Evolutionary conservation across 2,329 filamentous ascomycete species (phyloP), one percentile per base, ranked within the genome.

Genomic region (Graphium sp.): DNA sequence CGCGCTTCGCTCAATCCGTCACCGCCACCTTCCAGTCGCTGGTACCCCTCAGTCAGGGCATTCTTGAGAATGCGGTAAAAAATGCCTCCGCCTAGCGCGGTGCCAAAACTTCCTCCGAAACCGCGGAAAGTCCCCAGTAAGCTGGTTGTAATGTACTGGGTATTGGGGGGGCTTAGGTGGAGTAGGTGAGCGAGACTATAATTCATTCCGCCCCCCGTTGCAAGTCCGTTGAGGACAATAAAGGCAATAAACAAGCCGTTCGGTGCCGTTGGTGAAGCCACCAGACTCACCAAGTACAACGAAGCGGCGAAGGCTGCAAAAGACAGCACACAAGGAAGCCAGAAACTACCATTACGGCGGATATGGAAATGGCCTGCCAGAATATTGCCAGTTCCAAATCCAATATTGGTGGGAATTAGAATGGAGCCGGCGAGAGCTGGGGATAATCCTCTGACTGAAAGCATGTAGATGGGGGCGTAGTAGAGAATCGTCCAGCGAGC

Each of bases 171-270:
- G 1, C 75, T 78, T 5, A 87, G 58, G 45, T 89, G 78, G 5
- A 91, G 60, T 5, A 85, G 48, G 41, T 91, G 83, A 0, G 81
- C 79, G 3, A 91, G 62, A 0, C 76, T 79, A 50, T 91, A 91
- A 48, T 87, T 89, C 32, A 87, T 54, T 5, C 68, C 61, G 0
- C 77, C 73, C 9, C 82, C 82, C 0, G 75, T 78, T 35, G 65
- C 64, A 24, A 84, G 56, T 1, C 82, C 83, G 43, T 85, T 84
- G 25, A 64, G 26, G 41, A 84, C 74, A 2, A 82, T 62, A 11
- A 66, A 49, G 5, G 59, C 35, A 6, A 84, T 47, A 39, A 78
- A 79, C 1, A 64, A 39, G 6, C 46, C 43, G 2, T 62, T 52
- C 0, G 66, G 54, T 2, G 66, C 60, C 5, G 53, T 42, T 0